Conservation (phyloP, 805 yeast genomes). For the Scheffersomyces amazonensis region DNA sequence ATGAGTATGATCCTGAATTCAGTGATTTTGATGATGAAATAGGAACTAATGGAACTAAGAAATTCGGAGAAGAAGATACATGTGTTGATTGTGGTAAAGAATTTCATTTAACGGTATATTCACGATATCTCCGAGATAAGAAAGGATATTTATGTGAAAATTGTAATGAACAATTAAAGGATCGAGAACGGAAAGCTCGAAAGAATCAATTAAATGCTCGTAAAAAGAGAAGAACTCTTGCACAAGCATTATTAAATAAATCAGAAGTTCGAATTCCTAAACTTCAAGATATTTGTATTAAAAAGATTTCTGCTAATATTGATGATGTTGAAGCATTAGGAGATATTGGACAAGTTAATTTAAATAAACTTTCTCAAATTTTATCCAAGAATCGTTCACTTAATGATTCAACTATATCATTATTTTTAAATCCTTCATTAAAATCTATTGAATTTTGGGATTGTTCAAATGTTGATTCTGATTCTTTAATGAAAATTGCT, state of each 20-base stretch:
- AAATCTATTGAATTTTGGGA: conserved; percentile 79
- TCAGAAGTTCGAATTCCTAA: conserved; percentile 61
- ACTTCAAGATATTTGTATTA: conserved; percentile 80
- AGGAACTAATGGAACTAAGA: conserved; percentile 20
- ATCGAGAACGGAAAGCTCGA: conserved; percentile 43
- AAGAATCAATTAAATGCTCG: conserved; percentile 62
- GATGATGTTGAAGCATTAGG: conserved; percentile 80
- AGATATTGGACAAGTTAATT: conserved; percentile 74
- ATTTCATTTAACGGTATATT: conserved; percentile 65
- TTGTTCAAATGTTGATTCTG: conserved; percentile 74
- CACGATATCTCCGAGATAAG: conserved; percentile 48
- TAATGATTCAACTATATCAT: conserved; percentile 63
- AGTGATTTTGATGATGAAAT: conserved; percentile 21
- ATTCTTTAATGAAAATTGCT: conserved; percentile 66
- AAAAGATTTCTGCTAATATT: conserved; percentile 61
- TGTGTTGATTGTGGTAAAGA: conserved; percentile 63
- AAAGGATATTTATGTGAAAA: conserved; percentile 68
- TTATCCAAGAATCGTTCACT: conserved; percentile 80
- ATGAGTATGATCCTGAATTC: conserved; percentile 28
- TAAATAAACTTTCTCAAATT: conserved; percentile 71
- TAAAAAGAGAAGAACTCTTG: conserved; percentile 72
- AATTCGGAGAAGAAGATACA: conserved; percentile 51
- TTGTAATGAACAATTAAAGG: conserved; percentile 45
- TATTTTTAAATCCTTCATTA: conserved; percentile 65
- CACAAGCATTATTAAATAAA: conserved; percentile 79